phyloP scores from a whole-genome alignment of 179 eudicot species.

The Silene noctiflora region DNA sequence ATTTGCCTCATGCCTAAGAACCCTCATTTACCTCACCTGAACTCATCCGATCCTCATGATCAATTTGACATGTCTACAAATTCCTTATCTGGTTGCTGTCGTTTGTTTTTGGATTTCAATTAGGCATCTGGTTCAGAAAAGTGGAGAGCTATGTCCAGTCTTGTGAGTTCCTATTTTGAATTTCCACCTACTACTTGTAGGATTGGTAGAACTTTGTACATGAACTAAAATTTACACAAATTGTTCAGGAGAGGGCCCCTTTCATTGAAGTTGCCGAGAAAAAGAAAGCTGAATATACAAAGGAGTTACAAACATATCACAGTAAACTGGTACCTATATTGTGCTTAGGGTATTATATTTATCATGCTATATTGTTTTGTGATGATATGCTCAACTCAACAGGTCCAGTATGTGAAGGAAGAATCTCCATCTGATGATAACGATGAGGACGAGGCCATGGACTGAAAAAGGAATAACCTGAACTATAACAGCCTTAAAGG shows the following conservation, averaged over 20 bases:
- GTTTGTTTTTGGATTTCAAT: neutral
- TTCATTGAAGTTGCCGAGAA: neutral
- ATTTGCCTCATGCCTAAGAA: no score
- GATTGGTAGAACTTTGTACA: neutral
- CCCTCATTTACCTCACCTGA: no score
- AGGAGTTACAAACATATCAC: neutral
- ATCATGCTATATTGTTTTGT: neutral
- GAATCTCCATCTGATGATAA: slow-evolving; percentile 9
- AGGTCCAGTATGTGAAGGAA: slow-evolving; percentile 12
- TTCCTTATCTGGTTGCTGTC: neutral
- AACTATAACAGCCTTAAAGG: neutral
- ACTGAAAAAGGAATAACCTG: neutral
- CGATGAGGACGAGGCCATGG: neutral
- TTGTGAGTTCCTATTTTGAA: slow-evolving; percentile 5
- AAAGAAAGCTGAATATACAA: slow-evolving; percentile 9
- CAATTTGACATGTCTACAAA: neutral
- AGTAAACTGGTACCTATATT: neutral
- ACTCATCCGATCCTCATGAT: neutral
- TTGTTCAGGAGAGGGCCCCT: slow-evolving; percentile 22
- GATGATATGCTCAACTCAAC: neutral
- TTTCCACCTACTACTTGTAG: neutral
- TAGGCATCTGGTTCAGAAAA: slow-evolving; percentile 12
- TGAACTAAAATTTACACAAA: neutral
- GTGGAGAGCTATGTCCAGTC: slow-evolving; percentile 25
- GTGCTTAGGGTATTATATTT: no score